These are phyloP conservation scores for Yarrowia keelungensis DNA, from an alignment of 805 yeast genomes.

Conservation along the genomic window DNA sequence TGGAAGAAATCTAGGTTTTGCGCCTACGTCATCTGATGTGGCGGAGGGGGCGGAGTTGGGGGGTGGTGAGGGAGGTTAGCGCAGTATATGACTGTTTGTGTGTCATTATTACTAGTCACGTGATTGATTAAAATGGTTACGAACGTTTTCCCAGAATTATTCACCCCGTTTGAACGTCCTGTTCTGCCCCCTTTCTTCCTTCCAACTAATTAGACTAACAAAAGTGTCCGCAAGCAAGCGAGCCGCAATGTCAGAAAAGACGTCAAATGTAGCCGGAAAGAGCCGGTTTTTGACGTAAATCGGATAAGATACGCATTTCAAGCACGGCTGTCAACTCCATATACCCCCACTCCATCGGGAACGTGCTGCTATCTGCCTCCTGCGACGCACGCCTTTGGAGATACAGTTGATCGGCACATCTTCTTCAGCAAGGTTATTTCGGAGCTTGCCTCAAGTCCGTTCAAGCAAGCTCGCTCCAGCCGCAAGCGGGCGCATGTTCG, in stretches of 20 bases:
- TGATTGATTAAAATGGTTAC: no score
- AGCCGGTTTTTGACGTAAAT: not conserved
- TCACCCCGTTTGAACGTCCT: no score
- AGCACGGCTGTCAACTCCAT: no score
- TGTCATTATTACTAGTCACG: no score
- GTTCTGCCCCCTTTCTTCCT: no score
- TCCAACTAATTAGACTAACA: no score
- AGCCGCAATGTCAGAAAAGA: not conserved
- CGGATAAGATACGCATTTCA: not conserved
- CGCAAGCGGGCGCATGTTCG: slow-evolving; percentile 7
- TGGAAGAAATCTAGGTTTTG: not conserved
- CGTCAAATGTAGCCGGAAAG: no score
- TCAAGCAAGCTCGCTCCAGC: not conserved
- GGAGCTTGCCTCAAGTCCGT: slow-evolving; percentile 1
- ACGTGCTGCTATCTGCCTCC: no score
- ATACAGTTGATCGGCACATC: not conserved
- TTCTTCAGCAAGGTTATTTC: not conserved
- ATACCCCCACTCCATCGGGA: no score
- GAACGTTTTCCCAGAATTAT: no score
- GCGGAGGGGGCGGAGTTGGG: not conserved
- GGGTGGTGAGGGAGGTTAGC: no score
- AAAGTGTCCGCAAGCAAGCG: slow-evolving; percentile 7
- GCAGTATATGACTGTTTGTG: no score
- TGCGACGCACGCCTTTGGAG: not conserved
- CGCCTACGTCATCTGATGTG: slow-evolving; percentile 21